Conservation (phyloP, 345 rosid species). For the Adansonia digitata region DNA sequence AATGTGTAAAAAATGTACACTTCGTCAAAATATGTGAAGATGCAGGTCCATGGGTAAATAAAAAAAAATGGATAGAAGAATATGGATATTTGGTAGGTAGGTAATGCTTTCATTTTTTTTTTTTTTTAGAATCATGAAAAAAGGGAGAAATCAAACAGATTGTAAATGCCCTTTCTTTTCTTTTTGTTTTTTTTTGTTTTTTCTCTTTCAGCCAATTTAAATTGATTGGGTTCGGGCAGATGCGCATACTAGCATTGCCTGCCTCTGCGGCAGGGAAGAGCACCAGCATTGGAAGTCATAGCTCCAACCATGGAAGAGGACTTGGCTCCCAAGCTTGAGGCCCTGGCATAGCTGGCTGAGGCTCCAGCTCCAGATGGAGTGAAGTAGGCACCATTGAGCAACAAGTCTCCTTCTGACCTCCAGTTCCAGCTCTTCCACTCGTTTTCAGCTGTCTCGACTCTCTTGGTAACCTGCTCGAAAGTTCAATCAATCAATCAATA, state of each 20-base stretch:
- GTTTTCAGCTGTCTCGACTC: constrained; percentile 54
- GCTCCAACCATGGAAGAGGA: constrained; percentile 70
- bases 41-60: constrained; percentile 12
- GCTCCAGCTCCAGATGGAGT: constrained; percentile 81
- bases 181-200: too few species aligned
- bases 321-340: constrained; percentile 90
- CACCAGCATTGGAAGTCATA: constrained; percentile 71
- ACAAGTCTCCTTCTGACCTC: constrained; percentile 87
- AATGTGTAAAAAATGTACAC: constrained; percentile 51
- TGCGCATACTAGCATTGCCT: constrained; percentile 41
- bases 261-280: constrained; percentile 61
- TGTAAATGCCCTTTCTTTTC: too few species aligned
- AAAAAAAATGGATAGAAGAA: constrained; percentile 18
- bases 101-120: neutral
- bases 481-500: neutral
- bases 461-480: constrained; percentile 80
- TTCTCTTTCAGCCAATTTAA: constrained; percentile 27
- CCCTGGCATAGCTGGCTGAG: constrained; percentile 83
- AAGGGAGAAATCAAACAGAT: constrained; percentile 1
- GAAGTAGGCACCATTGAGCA: constrained; percentile 89
- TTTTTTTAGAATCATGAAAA: neutral
- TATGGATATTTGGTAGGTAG: constrained; percentile 12
- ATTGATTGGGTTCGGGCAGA: neutral
- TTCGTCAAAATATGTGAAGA: constrained; percentile 38
- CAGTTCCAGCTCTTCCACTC: constrained; percentile 82